Conservation (phyloP, 306 rosid genomes). For the Vigna radiata region DNA sequence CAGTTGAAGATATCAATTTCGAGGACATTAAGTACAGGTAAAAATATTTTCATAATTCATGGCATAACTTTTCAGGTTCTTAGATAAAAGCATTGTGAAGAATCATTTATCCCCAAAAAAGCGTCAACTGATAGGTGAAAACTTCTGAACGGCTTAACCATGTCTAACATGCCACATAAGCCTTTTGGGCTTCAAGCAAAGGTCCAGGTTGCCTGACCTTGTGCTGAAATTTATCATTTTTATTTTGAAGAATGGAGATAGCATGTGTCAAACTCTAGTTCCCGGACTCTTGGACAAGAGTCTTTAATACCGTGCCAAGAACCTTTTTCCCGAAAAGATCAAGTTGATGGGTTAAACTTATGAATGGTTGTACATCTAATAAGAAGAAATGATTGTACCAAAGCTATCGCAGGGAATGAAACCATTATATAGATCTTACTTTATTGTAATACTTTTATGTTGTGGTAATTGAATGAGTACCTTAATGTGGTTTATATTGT, state of each 20-base stretch:
- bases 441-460: neutral
- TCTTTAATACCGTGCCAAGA: neutral
- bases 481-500: constrained; percentile 15
- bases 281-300: neutral
- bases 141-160: neutral
- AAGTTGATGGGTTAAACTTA: neutral
- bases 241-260: constrained; percentile 1
- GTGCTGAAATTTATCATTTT: neutral
- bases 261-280: constrained; percentile 3
- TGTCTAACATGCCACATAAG: constrained; percentile 2
- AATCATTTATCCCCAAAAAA: constrained; percentile 10
- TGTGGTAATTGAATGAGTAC: neutral
- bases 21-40: constrained; percentile 84
- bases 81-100: constrained; percentile 19
- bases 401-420: neutral
- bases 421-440: neutral
- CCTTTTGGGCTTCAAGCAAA: constrained; percentile 14
- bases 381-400: neutral
- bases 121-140: neutral
- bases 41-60: constrained; percentile 31
- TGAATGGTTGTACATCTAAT: neutral
- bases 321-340: neutral
- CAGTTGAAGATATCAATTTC: constrained; percentile 73
- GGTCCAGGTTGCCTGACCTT: neutral
- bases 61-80: constrained; percentile 21